Percentiles rank a stretch among this genome's conserved stretches.
Evolutionary conservation across 179 eudicot species (phyloP).

Genomic region (Kewa caespitosa): DNA sequence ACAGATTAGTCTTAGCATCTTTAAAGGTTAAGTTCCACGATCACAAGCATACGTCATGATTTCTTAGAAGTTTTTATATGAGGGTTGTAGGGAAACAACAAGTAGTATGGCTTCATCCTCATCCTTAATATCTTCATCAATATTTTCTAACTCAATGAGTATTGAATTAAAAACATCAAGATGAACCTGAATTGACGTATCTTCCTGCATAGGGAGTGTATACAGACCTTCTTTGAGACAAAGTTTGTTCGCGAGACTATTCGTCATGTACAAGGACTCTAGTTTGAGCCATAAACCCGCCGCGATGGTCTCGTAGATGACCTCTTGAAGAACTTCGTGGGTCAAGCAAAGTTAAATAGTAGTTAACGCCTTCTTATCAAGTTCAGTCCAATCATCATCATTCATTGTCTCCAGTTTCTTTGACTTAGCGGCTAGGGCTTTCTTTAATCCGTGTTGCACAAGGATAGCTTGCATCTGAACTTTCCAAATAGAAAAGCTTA

Average conservation of each 20-base stretch:
- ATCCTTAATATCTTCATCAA: not conserved
- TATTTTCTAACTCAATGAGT: slow-evolving; percentile 2
- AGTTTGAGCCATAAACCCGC: not conserved
- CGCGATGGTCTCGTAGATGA: not conserved
- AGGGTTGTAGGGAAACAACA: not conserved
- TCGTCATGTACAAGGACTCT: not conserved
- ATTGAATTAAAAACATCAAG: not conserved
- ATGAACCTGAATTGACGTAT: slow-evolving; percentile 3
- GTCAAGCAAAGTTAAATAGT: not conserved
- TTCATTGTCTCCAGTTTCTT: not conserved
- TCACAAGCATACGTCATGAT: not conserved
- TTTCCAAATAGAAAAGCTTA: not conserved
- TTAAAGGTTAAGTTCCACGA: not conserved
- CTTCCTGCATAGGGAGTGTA: not conserved
- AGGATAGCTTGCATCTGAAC: slow-evolving; percentile 10
- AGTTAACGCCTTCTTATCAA: not conserved
- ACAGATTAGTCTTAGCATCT: too few species aligned
- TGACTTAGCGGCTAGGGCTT: not conserved
- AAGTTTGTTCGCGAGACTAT: slow-evolving; percentile 4
- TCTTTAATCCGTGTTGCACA: slow-evolving; percentile 1
- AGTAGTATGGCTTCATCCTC: not conserved
- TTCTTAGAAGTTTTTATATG: not conserved
- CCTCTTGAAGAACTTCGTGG: not conserved
- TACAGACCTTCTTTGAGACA: not conserved
- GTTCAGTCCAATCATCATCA: not conserved